A percentile compares a stretch with the other conserved stretches of the same genome.
phyloP scores from a whole-genome alignment of 2,329 filamentous ascomycete species.

The Botrytis hyacinthi region DNA sequence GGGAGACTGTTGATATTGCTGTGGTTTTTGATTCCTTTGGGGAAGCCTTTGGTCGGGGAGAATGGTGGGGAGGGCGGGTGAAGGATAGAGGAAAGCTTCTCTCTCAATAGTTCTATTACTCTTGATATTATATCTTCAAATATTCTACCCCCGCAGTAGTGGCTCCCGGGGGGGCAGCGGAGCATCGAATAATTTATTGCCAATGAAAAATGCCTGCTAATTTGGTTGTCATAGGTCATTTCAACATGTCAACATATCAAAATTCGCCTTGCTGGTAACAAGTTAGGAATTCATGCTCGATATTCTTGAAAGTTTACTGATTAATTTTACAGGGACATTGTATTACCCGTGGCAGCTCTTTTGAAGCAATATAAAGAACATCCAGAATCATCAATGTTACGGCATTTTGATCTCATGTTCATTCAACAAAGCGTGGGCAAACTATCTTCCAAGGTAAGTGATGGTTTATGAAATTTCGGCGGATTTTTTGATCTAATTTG shows the following conservation, averaged over 20 bases:
- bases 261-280: conserved; percentile 45
- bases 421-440: conserved; percentile 78
- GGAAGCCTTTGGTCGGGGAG: not conserved
- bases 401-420: conserved; percentile 85
- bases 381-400: conserved; percentile 67
- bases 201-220: not conserved
- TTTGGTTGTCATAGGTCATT: conserved; percentile 50
- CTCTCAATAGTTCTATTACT: not conserved
- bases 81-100: not conserved
- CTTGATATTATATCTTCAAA: not conserved
- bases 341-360: conserved; percentile 80
- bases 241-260: conserved; percentile 71
- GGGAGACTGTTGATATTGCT: not conserved
- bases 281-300: conserved; percentile 30
- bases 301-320: conserved; percentile 13
- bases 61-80: not conserved
- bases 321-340: conserved; percentile 47
- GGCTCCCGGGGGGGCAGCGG: not conserved
- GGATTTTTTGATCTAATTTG: not conserved
- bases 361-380: conserved; percentile 85
- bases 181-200: not conserved
- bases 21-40: not conserved
- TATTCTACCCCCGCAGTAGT: not conserved
- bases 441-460: conserved; percentile 49
- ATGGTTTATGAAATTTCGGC: not conserved